A percentile compares a stretch with the other conserved stretches of the same genome.
Conservation (phyloP, 2,329 filamentous ascomycete genomes). For the Colletotrichum costaricense region DNA sequence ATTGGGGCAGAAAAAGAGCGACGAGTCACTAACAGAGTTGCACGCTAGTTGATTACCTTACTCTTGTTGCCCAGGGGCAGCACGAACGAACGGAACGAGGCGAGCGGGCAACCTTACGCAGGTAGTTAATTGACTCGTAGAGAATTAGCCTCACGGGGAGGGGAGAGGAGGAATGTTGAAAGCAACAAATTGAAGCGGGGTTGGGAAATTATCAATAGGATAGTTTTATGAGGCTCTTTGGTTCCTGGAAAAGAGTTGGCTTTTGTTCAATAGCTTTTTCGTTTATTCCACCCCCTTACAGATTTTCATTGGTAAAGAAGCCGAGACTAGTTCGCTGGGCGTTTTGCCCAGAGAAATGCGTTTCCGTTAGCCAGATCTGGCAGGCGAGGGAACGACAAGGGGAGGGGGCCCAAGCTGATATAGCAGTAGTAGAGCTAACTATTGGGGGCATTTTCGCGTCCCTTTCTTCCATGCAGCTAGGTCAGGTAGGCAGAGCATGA, state of each 20-base stretch:
- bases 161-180: neutral
- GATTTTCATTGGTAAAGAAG: neutral
- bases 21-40: neutral
- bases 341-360: slow-evolving; percentile 23
- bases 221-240: neutral
- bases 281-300: neutral
- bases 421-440: neutral
- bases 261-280: slow-evolving; percentile 6
- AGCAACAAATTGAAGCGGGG: neutral
- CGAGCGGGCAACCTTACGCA: neutral
- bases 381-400: slow-evolving; percentile 10
- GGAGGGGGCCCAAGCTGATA: slow-evolving; percentile 8
- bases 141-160: neutral
- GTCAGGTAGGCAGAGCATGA: too few species aligned
- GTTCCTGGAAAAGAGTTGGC: neutral
- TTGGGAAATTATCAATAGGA: neutral
- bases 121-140: neutral
- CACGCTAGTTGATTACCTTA: neutral
- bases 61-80: neutral
- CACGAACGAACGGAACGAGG: neutral
- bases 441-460: neutral
- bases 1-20: neutral
- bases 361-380: slow-evolving; percentile 27
- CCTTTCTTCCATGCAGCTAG: neutral
- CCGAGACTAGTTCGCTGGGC: slow-evolving; percentile 15